Percentiles rank a stretch among this genome's conserved stretches.
These are phyloP conservation scores for Pythium brachiatum DNA, from an alignment of 352 stramenopile species.

Conservation along the genomic window DNA sequence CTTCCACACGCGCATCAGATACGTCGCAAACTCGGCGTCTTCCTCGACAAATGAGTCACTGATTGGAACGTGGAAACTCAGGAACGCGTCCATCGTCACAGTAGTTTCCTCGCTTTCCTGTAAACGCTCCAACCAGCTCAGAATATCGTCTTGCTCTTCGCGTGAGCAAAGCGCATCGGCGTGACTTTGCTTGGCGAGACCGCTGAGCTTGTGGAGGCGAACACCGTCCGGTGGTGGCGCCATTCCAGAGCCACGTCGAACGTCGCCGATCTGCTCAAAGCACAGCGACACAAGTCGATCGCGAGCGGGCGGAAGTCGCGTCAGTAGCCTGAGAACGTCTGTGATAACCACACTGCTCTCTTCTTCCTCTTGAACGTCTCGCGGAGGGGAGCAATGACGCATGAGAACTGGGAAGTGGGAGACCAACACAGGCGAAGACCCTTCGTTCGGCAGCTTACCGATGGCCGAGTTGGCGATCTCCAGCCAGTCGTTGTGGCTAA, in stretches of 20 bases:
- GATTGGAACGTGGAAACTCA: conserved; percentile 42
- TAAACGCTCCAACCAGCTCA: conserved; percentile 33
- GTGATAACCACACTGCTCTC: conserved; percentile 19
- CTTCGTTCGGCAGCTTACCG: background rate
- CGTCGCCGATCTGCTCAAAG: conserved; percentile 60
- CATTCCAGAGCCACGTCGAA: conserved; percentile 36
- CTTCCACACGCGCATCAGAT: conserved; percentile 58
- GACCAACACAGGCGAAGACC: conserved; percentile 23
- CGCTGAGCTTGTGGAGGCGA: conserved; percentile 41
- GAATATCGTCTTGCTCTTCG: conserved; percentile 32
- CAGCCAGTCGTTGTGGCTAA: conserved; percentile 18
- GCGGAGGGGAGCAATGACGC: conserved; percentile 45
- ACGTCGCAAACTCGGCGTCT: conserved; percentile 62
- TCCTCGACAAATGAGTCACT: conserved; percentile 47
- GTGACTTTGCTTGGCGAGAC: conserved; percentile 47
- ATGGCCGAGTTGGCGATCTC: conserved; percentile 22
- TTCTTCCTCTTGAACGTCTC: conserved; percentile 1
- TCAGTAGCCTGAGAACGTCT: conserved; percentile 39
- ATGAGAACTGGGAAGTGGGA: conserved; percentile 45
- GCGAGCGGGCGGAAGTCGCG: conserved; percentile 34
- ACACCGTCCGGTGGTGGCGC: conserved; percentile 48
- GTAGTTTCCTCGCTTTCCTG: background rate
- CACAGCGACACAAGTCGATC: conserved; percentile 40
- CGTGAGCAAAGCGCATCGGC: conserved; percentile 31
- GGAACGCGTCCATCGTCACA: conserved; percentile 38